Percentiles rank a stretch among this genome's conserved stretches.
Conservation (phyloP, 345 rosid genomes). For the Microthlaspi erraticum region DNA sequence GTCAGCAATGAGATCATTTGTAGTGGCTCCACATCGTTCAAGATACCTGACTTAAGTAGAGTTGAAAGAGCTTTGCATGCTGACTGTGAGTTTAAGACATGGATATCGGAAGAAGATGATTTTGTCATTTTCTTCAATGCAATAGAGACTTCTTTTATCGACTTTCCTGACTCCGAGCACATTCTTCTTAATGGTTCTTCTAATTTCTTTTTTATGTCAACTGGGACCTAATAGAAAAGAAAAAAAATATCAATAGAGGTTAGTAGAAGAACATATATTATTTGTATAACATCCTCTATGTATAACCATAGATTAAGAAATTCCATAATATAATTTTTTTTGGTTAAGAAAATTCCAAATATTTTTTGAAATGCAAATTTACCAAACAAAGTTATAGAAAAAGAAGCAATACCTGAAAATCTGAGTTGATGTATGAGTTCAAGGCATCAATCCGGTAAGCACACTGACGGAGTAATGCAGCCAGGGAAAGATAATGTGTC, state of each 20-base stretch:
- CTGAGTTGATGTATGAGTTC: slow-evolving; percentile 54
- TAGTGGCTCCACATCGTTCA: slow-evolving; percentile 52
- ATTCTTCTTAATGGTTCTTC: slow-evolving; percentile 56
- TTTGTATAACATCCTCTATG: too few species aligned
- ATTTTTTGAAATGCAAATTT: neutral
- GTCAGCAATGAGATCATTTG: slow-evolving; percentile 54
- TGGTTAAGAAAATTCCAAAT: too few species aligned
- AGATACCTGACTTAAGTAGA: slow-evolving; percentile 50
- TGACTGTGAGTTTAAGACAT: slow-evolving; percentile 52
- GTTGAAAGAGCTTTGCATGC: slow-evolving; percentile 51
- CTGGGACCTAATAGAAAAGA: slow-evolving; percentile 50
- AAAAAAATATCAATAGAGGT: too few species aligned
- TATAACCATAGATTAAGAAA: neutral
- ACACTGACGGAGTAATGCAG: slow-evolving; percentile 67
- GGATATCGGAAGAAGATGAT: slow-evolving; percentile 47
- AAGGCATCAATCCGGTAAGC: slow-evolving; percentile 73
- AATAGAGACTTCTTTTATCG: slow-evolving; percentile 62
- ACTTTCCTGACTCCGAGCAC: slow-evolving; percentile 59
- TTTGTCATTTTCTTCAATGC: slow-evolving; percentile 57
- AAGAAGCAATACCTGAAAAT: slow-evolving; percentile 55
- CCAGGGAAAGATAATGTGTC: slow-evolving; percentile 66
- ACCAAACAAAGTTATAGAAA: slow-evolving; percentile 42
- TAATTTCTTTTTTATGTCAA: slow-evolving; percentile 46
- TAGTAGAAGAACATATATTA: too few species aligned
- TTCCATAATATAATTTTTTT: neutral